A percentile compares a stretch with the other conserved stretches of the same genome.
Evolutionary conservation across 2,329 filamentous ascomycete genomes (phyloP).

Genomic region (Ceratocystis smalleyi): DNA sequence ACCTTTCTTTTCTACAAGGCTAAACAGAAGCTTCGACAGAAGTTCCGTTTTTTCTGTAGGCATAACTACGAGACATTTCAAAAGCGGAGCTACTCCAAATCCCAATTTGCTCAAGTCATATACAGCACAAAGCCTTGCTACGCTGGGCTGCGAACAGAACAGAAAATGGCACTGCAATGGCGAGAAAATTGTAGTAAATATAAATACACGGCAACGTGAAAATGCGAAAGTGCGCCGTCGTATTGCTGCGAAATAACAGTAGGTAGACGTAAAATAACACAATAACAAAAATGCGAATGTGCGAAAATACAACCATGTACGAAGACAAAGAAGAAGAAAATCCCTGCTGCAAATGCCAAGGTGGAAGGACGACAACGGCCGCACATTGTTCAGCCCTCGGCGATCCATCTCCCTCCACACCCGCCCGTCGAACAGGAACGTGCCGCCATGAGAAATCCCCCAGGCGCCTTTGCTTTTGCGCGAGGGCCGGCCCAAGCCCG

Average conservation of each 20-base stretch:
- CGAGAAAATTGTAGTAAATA: no score
- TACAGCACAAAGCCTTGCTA: not conserved
- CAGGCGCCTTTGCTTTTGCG: not conserved
- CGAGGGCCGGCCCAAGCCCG: not conserved
- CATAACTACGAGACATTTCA: not conserved
- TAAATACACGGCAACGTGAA: no score
- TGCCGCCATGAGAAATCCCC: not conserved
- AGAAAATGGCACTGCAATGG: no score
- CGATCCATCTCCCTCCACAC: not conserved
- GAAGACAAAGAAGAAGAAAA: no score
- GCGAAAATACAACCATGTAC: no score
- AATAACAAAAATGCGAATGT: no score
- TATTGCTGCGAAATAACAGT: no score
- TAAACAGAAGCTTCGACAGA: not conserved
- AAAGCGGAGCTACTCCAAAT: not conserved
- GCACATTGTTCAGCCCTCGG: not conserved
- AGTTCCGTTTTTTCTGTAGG: not conserved
- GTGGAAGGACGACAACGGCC: no score
- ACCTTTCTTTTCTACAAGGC: not conserved
- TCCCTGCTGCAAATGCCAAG: no score
- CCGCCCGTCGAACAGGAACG: not conserved
- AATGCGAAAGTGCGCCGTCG: no score
- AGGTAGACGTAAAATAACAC: no score
- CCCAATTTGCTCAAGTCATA: not conserved
- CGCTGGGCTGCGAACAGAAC: no score